Evolutionary conservation across 495 filamentous ascomycete genomes (phyloP).

Genomic region (Penicillium herquei): DNA sequence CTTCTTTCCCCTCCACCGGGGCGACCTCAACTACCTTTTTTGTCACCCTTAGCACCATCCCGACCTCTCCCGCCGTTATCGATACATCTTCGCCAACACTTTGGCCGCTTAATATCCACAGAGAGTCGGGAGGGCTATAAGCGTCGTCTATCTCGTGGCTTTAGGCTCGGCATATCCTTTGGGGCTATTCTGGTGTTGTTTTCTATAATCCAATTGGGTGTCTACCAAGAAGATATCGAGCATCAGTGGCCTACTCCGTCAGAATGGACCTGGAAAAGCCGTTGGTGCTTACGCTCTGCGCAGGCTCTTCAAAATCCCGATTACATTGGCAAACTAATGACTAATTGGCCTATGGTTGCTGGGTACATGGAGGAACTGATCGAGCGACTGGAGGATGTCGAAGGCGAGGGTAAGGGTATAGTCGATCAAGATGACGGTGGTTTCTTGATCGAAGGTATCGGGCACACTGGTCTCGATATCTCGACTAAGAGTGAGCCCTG

Average conservation of each 20-base stretch:
- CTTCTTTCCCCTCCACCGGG: slow-evolving; percentile 45
- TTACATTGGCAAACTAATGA: slow-evolving; percentile 44
- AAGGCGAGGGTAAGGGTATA: slow-evolving; percentile 65
- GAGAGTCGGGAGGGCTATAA: slow-evolving; percentile 67
- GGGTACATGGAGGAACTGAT: slow-evolving; percentile 54
- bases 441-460: slow-evolving; percentile 52
- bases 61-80: slow-evolving; percentile 35
- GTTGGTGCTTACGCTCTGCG: slow-evolving; percentile 58
- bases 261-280: slow-evolving; percentile 68
- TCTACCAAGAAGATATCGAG: slow-evolving; percentile 69
- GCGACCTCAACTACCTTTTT: slow-evolving; percentile 81
- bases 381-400: slow-evolving; percentile 59
- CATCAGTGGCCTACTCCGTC: slow-evolving; percentile 69
- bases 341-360: slow-evolving; percentile 65
- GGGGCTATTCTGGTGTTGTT: slow-evolving; percentile 55
- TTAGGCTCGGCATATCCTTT: slow-evolving; percentile 55
- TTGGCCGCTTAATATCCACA: slow-evolving; percentile 72
- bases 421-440: slow-evolving; percentile 55
- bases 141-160: slow-evolving; percentile 57
- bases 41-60: slow-evolving; percentile 50
- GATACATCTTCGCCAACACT: slow-evolving; percentile 50
- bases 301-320: slow-evolving; percentile 55
- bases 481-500: slow-evolving; percentile 73
- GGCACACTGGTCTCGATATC: slow-evolving; percentile 65
- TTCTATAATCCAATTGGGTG: slow-evolving; percentile 52